Evolutionary conservation across 1,139 yeast species (phyloP).

Genomic region (Yamadazyma diddensiae): DNA sequence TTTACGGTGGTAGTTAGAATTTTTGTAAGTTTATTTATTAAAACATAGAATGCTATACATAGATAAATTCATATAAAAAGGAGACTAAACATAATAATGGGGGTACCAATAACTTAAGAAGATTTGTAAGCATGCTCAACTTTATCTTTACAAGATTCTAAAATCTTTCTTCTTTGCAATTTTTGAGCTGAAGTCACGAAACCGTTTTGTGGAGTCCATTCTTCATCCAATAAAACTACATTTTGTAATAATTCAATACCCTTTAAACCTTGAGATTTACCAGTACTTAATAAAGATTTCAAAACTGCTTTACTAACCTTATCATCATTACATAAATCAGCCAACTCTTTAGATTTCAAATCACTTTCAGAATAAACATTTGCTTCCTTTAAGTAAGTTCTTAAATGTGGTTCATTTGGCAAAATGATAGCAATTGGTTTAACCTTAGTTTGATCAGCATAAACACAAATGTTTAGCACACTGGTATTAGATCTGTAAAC

Average conservation of each 20-base stretch:
- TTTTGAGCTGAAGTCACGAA: constrained; percentile 94
- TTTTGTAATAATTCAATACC: constrained; percentile 88
- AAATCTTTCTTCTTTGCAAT: constrained; percentile 89
- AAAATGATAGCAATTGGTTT: constrained; percentile 91
- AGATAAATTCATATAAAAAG: constrained; percentile 2
- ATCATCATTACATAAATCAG: constrained; percentile 49
- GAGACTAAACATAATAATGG: no score
- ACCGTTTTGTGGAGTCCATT: constrained; percentile 98
- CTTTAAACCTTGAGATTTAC: constrained; percentile 71
- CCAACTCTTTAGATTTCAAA: constrained; percentile 49
- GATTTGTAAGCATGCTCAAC: constrained; percentile 54
- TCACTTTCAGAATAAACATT: constrained; percentile 45
- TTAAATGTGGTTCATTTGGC: constrained; percentile 70
- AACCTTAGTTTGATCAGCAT: constrained; percentile 82
- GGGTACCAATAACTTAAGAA: background rate
- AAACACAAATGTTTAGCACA: constrained; percentile 83
- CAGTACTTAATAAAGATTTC: constrained; percentile 67
- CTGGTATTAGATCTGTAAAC: constrained; percentile 78
- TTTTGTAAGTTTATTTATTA: constrained; percentile 3
- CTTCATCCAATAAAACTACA: constrained; percentile 76
- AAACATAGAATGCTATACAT: constrained; percentile 8
- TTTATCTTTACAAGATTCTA: constrained; percentile 56
- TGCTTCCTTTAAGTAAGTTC: constrained; percentile 53
- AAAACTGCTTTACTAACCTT: constrained; percentile 56
- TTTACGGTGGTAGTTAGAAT: constrained; percentile 19